Evolutionary conservation across 2,329 filamentous ascomycete species (phyloP).

Genomic region (Xenoacremonium recifei): DNA sequence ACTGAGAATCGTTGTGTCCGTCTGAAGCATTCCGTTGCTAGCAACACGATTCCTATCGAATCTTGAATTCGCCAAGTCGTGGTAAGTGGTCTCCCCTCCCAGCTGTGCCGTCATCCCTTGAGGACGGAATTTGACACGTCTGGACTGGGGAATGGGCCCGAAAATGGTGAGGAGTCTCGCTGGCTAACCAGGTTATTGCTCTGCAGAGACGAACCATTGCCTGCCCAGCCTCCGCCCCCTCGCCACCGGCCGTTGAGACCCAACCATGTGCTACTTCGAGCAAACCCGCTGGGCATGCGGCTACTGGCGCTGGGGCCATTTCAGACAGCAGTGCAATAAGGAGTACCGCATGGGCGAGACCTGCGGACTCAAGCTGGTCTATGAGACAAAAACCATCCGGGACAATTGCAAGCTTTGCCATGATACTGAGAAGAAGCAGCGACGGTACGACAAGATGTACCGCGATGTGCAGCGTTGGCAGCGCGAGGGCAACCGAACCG

Average conservation of each 20-base stretch:
- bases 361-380: conserved; percentile 89
- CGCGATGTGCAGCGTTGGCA: conserved; percentile 76
- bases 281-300: conserved; percentile 82
- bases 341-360: conserved; percentile 96
- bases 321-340: conserved; percentile 88
- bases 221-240: conserved; percentile 1
- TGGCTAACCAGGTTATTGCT: conserved; percentile 2
- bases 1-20: no score
- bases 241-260: conserved; percentile 14
- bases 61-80: no score
- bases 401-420: conserved; percentile 82
- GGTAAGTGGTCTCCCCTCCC: no score
- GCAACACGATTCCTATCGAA: no score
- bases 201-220: conserved; percentile 4
- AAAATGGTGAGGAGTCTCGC: background rate
- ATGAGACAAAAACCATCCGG: conserved; percentile 62
- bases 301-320: conserved; percentile 93
- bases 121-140: background rate
- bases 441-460: conserved; percentile 71
- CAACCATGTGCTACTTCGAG: conserved; percentile 91
- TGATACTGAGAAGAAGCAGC: conserved; percentile 82
- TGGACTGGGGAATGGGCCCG: background rate
- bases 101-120: background rate
- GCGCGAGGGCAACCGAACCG: conserved; percentile 69
- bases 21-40: no score